Evolutionary conservation across 345 rosid genomes (phyloP), one percentile per base, ranked within the genome.

Genomic region (Melaleuca quinquenervia): DNA sequence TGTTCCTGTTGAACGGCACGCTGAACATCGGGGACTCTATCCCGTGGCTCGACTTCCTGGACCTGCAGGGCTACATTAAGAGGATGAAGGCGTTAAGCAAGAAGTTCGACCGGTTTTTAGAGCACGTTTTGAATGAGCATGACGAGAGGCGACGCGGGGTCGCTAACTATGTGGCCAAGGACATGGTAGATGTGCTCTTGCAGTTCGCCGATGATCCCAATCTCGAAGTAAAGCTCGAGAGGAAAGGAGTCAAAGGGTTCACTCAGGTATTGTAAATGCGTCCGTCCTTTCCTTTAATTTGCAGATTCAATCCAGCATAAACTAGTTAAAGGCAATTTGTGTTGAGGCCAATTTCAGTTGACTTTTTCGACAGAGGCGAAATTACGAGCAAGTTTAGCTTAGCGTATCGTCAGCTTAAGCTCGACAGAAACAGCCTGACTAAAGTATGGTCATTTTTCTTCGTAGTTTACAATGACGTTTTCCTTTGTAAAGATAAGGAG

Each of bases 1-100:
- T 93, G 88, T 93, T 95, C 74, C 75, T 92, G 86, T 92, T 95
- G 3, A 95, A 92, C 44, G 96, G 97, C 78, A 90, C 92, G 18
- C 49, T 94, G 82, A 93, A 91, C 49, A 90, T 95, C n/a, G 96
- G 98, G 1, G 98, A 93, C 82, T 94, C 94, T 9, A 95, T 95
- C 56, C 95, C 96, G 1, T 95, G 94, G 95, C 53, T 94, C 14
- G 84, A 87, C 78, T 91, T 89, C 86, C 45, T 95, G 90, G 98
- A 95, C 90, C 75, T 95, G 86, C 95, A 94, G 52, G 96, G 98
- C n/a, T 52, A 95, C 48, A 88, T 91, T 0, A 94, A 88, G 93
- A 92, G 93, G 85, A 95, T 94, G 98, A 95, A 95, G 89, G 88
- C 49, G 9, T 26, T 95, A 87, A 85, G 90, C 87, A 90, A 91